Base-by-base conservation (phyloP, 176 grass and related monocot species). In the Poa pratensis region DNA sequence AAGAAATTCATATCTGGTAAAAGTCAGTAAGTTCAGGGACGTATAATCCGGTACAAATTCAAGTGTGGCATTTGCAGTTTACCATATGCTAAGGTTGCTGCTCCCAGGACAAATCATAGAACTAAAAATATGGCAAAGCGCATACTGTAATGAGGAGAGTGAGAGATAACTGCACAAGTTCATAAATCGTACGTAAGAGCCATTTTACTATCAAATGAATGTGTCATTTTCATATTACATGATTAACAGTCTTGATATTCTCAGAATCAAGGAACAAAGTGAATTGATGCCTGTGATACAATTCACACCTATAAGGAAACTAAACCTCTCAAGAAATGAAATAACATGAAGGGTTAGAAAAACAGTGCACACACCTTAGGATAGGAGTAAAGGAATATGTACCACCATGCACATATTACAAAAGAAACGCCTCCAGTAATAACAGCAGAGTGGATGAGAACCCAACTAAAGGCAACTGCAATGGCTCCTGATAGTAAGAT, bases 331-430 rank as follows among this genome's bases (percentile, higher is more conserved):
- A 80, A 42, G 3, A n/a, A 42, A n/a, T 52, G 0, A 68, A 39
- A 60, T 1, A 61, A 76, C 28, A 49, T 18, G 3, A 76, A 66
- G 9, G 73, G 18, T 48, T 77, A 45, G 1, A 53, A 54, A 34
- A 30, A 46, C 24, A 13, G 6, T 59, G 14, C 27, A 10, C 81
- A 86, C 80, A 95, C 96, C 96, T 98, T 98, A 79, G 96, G 96
- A 66, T 98, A 98, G 15, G 93, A 87, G 76, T 95, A 92, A 7
- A 98, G 85, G 75, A 98, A 95, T 63, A 98, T 94, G 86, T 94
- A 98, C 96, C 96, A 95, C 96, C 96, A 98, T 89, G 91, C 87
- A 81, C 89, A 90, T 95, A 95, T 95, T 74, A 89, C 61, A 59
- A 86, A 80, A 73, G 88, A 89, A 62, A 90, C 77, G 30, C 58